Base-by-base conservation (phyloP, 2,329 filamentous ascomycete genomes). In the Aspergillus ibericus region DNA sequence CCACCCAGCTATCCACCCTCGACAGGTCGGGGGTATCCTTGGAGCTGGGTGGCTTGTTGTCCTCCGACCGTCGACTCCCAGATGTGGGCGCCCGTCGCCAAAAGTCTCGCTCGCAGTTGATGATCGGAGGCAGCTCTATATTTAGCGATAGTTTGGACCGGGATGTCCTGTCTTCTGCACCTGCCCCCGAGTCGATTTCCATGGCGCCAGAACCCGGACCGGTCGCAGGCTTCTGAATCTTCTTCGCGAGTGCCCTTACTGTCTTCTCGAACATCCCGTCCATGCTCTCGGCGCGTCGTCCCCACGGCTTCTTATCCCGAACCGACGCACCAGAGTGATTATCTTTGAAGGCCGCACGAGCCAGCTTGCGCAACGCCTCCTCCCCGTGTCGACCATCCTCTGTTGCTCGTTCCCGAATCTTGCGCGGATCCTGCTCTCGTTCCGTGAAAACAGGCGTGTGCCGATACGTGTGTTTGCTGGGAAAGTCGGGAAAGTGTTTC, bases 371-470 rank as follows among this genome's bases (percentile, higher is more conserved):
- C 62, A 89, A 72, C 18, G 86, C 86, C 66, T 88, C 83, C 70
- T 89, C 87, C 7, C 86, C 87, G 59, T 86, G 72, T 47, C 87
- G 81, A 13, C 86, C 86, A 68, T 89, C 87, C 66, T 88, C 82
- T 3, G 85, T 88, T 4, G 86, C 86, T 58, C 82, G 80, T 68
- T 89, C 87, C 36, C 85, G 75, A 48, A 88, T 83, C 62, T 80
- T 81, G 36, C 84, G 77, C 2, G 85, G 81, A 63, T 88, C 85
- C 34, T 77, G 82, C 62, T 88, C 85, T 59, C 86, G 80, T 38
- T 82, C 72, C 1, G 82, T 81, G 61, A 81, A 87, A 4, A 88
- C 82, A 0, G 84, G 77, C 1, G 86, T 88, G 25, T 81, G 74
- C 63, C 82, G 82, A 75, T 85, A 89, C 1, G 87, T 87, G 70